phyloP scores from a whole-genome alignment of 2,329 filamentous ascomycete genomes.

The Leptosphaerulina australis region DNA sequence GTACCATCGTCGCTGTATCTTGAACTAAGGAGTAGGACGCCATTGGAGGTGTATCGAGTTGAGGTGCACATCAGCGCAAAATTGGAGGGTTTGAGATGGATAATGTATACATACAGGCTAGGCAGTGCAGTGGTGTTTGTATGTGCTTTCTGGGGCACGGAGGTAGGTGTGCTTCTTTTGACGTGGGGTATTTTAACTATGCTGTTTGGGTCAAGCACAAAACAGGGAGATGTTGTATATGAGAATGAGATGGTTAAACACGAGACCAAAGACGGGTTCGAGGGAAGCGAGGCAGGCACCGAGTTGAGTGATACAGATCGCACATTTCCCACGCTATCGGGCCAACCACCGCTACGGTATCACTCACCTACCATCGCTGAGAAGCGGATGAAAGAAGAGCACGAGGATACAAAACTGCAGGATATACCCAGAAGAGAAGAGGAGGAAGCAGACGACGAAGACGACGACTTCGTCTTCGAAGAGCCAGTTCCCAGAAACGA shows the following conservation, averaged over 20 bases:
- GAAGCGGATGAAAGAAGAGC: constrained; percentile 27
- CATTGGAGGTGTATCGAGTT: constrained; percentile 77
- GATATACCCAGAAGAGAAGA: constrained; percentile 36
- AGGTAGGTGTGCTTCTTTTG: constrained; percentile 69
- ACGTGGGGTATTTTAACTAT: constrained; percentile 67
- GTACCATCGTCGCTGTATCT: constrained; percentile 62
- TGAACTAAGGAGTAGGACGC: constrained; percentile 72
- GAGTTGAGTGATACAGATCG: constrained; percentile 53
- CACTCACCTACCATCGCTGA: constrained; percentile 27
- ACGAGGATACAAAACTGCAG: constrained; percentile 15
- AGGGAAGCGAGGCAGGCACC: constrained; percentile 25
- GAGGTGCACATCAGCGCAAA: constrained; percentile 73
- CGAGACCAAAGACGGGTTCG: constrained; percentile 12
- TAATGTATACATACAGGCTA: constrained; percentile 85
- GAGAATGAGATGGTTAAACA: constrained; percentile 15
- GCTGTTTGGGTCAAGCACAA: constrained; percentile 36
- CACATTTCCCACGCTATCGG: constrained; percentile 56
- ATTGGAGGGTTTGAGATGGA: constrained; percentile 71
- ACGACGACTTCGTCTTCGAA: constrained; percentile 52
- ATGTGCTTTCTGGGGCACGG: constrained; percentile 74
- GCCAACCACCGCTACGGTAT: constrained; percentile 52
- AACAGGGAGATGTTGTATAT: constrained; percentile 3
- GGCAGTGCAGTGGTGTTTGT: constrained; percentile 72
- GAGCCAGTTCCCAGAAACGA: constrained; percentile 26
- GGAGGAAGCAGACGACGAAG: constrained; percentile 53